These are phyloP conservation scores for Cadophora malorum DNA, from an alignment of 2,329 filamentous ascomycete species.

Conservation along the genomic window DNA sequence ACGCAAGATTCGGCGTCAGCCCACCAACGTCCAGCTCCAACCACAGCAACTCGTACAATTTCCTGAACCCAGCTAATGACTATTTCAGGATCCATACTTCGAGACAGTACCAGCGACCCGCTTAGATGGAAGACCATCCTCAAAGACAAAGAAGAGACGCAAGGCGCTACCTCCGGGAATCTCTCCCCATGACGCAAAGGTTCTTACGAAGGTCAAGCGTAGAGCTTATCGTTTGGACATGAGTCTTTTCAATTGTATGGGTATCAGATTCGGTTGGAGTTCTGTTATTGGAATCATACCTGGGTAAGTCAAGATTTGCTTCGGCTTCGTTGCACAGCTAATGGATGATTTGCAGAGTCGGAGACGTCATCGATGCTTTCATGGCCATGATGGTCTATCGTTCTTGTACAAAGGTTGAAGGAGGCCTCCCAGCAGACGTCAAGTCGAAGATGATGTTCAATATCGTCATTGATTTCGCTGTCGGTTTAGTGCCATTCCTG, in stretches of 20 bases:
- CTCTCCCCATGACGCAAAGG: slow-evolving; percentile 78
- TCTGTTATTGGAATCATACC: slow-evolving; percentile 86
- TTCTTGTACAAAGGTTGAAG: slow-evolving; percentile 76
- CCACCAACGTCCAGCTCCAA: neutral
- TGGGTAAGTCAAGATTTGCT: slow-evolving; percentile 60
- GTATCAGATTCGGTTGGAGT: slow-evolving; percentile 87
- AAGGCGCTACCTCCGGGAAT: slow-evolving; percentile 86
- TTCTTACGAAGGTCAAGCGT: slow-evolving; percentile 86
- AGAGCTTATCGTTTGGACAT: slow-evolving; percentile 87
- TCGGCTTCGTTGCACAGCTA: slow-evolving; percentile 20
- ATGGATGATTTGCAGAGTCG: slow-evolving; percentile 59
- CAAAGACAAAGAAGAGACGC: slow-evolving; percentile 81
- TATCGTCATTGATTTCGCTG: slow-evolving; percentile 73
- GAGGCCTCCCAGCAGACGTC: slow-evolving; percentile 70
- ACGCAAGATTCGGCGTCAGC: neutral
- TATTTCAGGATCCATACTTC: slow-evolving; percentile 84
- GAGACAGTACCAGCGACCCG: slow-evolving; percentile 79
- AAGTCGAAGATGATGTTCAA: slow-evolving; percentile 80
- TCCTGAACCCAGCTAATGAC: slow-evolving; percentile 11
- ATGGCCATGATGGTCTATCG: slow-evolving; percentile 78
- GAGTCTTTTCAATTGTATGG: slow-evolving; percentile 80
- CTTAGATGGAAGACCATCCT: slow-evolving; percentile 66
- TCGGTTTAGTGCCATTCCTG: slow-evolving; percentile 76
- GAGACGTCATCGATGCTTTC: slow-evolving; percentile 75
- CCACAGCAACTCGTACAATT: neutral